These are phyloP conservation scores for Clonostachys sp. DNA, from an alignment of 2,329 filamentous ascomycete species.

Conservation along the genomic window DNA sequence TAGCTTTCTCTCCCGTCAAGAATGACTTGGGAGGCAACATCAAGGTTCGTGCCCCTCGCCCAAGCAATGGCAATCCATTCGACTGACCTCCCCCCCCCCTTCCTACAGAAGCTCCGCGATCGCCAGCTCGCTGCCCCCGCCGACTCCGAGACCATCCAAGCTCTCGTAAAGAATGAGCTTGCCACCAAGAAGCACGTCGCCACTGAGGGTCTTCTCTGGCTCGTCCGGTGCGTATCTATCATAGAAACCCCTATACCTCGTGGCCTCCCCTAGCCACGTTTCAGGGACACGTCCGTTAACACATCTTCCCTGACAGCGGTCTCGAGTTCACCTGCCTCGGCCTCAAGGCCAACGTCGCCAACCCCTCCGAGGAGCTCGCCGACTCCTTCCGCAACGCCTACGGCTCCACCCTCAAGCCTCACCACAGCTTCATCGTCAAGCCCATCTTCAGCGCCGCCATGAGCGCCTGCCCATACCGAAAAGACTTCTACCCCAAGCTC, in stretches of 20 bases:
- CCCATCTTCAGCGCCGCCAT: slow-evolving; percentile 91
- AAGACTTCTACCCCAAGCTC: slow-evolving; percentile 89
- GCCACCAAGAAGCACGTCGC: slow-evolving; percentile 85
- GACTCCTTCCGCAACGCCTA: slow-evolving; percentile 86
- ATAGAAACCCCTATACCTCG: too few relatives aligned
- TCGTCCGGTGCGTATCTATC: slow-evolving; percentile 63
- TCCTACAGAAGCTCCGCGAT: slow-evolving; percentile 75
- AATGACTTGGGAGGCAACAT: slow-evolving; percentile 87
- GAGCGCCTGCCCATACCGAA: slow-evolving; percentile 87
- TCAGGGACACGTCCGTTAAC: not conserved
- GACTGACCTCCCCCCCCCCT: slow-evolving; percentile 7
- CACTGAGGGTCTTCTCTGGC: slow-evolving; percentile 87
- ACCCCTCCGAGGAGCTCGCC: slow-evolving; percentile 69
- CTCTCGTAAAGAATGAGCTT: slow-evolving; percentile 80
- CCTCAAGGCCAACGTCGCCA: slow-evolving; percentile 70
- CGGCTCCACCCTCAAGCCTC: slow-evolving; percentile 78
- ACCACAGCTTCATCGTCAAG: slow-evolving; percentile 87
- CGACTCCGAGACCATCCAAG: slow-evolving; percentile 80
- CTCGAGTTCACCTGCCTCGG: slow-evolving; percentile 91
- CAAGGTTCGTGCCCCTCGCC: slow-evolving; percentile 52
- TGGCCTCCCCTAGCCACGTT: not conserved
- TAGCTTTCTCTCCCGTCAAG: slow-evolving; percentile 88
- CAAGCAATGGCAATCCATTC: not conserved
- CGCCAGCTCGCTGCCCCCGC: slow-evolving; percentile 73
- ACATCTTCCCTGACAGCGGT: slow-evolving; percentile 48